Evolutionary conservation across 768 basidiomycete species (phyloP).

Genomic region (Stropharia rugosoannulata): DNA sequence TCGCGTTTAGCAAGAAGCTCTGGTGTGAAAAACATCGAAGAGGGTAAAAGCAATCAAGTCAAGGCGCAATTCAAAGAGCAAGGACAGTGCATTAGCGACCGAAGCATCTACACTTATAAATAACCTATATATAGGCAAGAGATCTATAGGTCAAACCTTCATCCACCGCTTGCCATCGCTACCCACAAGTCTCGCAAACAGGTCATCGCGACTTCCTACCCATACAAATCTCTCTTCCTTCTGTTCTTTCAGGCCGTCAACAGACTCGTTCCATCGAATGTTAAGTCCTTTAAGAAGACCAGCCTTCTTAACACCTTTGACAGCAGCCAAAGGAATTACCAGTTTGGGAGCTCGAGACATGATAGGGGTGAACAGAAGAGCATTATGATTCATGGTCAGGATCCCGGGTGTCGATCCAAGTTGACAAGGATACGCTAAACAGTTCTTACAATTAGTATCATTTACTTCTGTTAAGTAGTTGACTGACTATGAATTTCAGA

Average conservation of each 20-base stretch:
- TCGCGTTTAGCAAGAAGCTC: slow-evolving; percentile 81
- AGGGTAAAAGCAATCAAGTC: background rate
- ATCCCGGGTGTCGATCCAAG: slow-evolving; percentile 53
- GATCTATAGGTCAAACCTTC: slow-evolving; percentile 31
- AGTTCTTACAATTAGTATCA: background rate
- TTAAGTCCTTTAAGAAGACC: slow-evolving; percentile 53
- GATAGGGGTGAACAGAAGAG: slow-evolving; percentile 56
- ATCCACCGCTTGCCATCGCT: slow-evolving; percentile 49
- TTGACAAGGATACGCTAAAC: slow-evolving; percentile 61
- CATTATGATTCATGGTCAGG: slow-evolving; percentile 51
- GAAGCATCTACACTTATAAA: slow-evolving; percentile 8
- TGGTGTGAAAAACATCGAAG: slow-evolving; percentile 80
- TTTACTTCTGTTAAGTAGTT: background rate
- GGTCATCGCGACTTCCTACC: slow-evolving; percentile 62
- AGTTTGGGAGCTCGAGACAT: slow-evolving; percentile 43
- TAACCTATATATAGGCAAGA: slow-evolving; percentile 7
- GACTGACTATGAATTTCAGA: slow-evolving; percentile 34
- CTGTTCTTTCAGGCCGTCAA: slow-evolving; percentile 29
- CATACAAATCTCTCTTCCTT: slow-evolving; percentile 57
- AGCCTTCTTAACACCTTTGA: slow-evolving; percentile 59
- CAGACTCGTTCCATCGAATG: slow-evolving; percentile 39
- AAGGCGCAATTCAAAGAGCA: background rate
- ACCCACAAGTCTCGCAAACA: slow-evolving; percentile 64
- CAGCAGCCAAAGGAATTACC: slow-evolving; percentile 40
- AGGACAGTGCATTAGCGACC: slow-evolving; percentile 1